Evolutionary conservation across 129 eudicot species (phyloP), one percentile per base, ranked within the genome.

Genomic region (Centrapalus pauciflorus): DNA sequence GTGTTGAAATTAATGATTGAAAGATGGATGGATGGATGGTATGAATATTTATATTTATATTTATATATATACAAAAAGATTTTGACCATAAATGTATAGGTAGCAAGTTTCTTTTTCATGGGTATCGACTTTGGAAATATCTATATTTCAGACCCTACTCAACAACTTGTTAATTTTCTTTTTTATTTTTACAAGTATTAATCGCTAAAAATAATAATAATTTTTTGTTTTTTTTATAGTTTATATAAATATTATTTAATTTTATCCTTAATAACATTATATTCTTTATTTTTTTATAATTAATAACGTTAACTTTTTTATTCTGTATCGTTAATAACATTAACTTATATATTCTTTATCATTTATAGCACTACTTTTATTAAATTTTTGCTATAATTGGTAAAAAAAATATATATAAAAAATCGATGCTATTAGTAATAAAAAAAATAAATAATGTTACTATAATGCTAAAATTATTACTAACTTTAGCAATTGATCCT

Each of bases 21-120:
- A 33, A 29, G 30, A 33, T 26, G 49, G 29, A 28, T 65, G 37
- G 30, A 33, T 26, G 49, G 29, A 28, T 65, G 25, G 69, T 34
- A 32, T 80, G 73, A 33, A 33, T 66, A 10, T 16, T 10, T 43
- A 1, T 41, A 4, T 41, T 1, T 43, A 19, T 72, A 40, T 54
- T 34, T 30, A 49, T 21, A 66, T 20, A 50, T 25, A 64, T 20
- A 63, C 16, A 56, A 51, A 20, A 34, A 16, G 55, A 1, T 9
- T 25, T 17, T 66, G 74, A 66, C 74, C 62, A 75, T 57, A 66
- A 46, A 69, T 75, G 79, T 57, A 66, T 74, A 66, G 69, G 79
- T 75, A 66, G 74, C 73, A 66, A 66, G 79, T 56, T 66, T 45
- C 67, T 41, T 66, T 66, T 66, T 29, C 79, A 74, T 74, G 79